phyloP scores from a whole-genome alignment of 108 stramenopile genomes.

The Pseudonitzschia pungens region DNA sequence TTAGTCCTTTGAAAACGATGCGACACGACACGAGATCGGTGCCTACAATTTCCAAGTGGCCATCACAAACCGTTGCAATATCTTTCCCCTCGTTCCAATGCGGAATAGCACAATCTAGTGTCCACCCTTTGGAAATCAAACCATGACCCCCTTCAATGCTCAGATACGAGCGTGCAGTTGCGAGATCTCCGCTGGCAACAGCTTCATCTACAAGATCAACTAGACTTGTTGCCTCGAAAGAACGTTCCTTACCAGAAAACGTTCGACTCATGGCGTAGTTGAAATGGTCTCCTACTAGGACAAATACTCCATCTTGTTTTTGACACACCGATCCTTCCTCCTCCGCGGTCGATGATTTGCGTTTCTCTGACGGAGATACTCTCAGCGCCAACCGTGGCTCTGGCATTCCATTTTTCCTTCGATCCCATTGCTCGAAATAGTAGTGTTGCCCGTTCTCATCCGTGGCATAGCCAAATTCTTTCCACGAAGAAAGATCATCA shows the following conservation, averaged over 20 bases:
- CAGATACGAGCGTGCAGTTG: slow-evolving; percentile 54
- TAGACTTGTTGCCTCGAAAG: slow-evolving; percentile 26
- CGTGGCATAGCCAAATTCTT: slow-evolving; percentile 80
- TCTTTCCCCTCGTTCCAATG: slow-evolving; percentile 66
- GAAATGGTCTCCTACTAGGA: slow-evolving; percentile 79
- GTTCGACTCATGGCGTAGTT: slow-evolving; percentile 61
- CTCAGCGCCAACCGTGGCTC: slow-evolving; percentile 44
- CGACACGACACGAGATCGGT: slow-evolving; percentile 30
- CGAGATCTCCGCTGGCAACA: slow-evolving; percentile 57
- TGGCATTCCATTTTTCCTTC: slow-evolving; percentile 41
- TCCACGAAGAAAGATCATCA: slow-evolving; percentile 51
- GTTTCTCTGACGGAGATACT: neutral
- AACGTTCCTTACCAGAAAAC: slow-evolving; percentile 29
- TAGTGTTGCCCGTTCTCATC: slow-evolving; percentile 78
- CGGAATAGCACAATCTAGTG: slow-evolving; percentile 67
- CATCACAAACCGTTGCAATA: slow-evolving; percentile 21
- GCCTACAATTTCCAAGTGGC: slow-evolving; percentile 28
- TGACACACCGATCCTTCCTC: slow-evolving; percentile 7
- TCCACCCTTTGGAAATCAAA: slow-evolving; percentile 65
- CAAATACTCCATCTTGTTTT: slow-evolving; percentile 55
- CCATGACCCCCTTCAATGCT: slow-evolving; percentile 78
- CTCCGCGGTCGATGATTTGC: slow-evolving; percentile 26
- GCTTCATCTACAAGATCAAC: slow-evolving; percentile 70
- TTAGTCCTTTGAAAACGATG: slow-evolving; percentile 35
- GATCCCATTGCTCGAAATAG: slow-evolving; percentile 87